Conservation (phyloP, 805 yeast species). For the Pichia manshurica region DNA sequence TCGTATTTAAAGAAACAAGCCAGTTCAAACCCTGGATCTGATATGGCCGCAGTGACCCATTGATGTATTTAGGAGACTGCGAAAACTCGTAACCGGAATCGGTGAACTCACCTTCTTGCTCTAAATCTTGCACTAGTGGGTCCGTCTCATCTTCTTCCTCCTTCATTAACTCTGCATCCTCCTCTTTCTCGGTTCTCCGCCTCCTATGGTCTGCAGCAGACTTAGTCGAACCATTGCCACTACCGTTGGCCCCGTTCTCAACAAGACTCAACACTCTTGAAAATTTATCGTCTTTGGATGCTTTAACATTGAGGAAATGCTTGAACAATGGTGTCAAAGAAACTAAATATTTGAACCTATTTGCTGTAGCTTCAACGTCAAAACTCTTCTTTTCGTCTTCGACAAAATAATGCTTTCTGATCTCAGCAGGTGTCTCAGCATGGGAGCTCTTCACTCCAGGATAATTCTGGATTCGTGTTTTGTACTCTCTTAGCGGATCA, state of each 20-base stretch:
- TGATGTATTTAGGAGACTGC: constrained; percentile 46
- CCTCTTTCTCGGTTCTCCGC: constrained; percentile 71
- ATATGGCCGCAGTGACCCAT: constrained; percentile 63
- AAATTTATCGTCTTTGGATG: constrained; percentile 54
- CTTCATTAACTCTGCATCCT: constrained; percentile 69
- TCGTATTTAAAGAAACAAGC: constrained; percentile 63
- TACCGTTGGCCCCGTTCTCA: constrained; percentile 12
- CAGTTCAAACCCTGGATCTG: constrained; percentile 80
- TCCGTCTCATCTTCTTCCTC: constrained; percentile 34
- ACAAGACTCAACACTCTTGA: constrained; percentile 44
- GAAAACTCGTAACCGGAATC: constrained; percentile 40
- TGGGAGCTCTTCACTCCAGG: not conserved
- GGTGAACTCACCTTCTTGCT: constrained; percentile 18
- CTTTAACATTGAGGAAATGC: constrained; percentile 62
- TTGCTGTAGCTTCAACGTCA: constrained; percentile 54
- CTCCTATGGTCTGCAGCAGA: constrained; percentile 38
- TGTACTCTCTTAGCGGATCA: constrained; percentile 2
- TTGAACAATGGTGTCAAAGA: constrained; percentile 62
- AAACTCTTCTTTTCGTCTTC: constrained; percentile 32
- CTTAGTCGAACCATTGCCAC: constrained; percentile 10
- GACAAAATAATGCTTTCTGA: constrained; percentile 27
- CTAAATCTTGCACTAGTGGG: constrained; percentile 8
- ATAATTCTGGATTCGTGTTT: not conserved
- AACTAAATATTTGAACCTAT: constrained; percentile 60
- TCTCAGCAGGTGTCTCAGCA: not conserved